These are phyloP conservation scores for Boletus pseudo-olivaceus DNA, from an alignment of 768 basidiomycete species.

Conservation along the genomic window DNA sequence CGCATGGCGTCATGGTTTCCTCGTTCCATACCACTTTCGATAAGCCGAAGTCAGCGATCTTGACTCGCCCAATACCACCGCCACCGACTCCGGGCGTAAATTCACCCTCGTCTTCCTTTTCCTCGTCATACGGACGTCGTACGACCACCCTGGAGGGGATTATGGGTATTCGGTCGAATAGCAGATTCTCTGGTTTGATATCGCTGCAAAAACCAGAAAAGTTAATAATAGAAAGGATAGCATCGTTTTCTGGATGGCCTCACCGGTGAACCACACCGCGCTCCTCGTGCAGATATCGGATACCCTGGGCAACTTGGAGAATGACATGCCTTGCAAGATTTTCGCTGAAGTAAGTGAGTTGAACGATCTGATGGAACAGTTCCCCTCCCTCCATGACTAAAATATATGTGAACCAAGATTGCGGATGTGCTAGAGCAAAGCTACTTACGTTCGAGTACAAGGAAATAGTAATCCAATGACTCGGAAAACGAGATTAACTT, in stretches of 20 bases:
- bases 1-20: conserved; percentile 98
- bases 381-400: conserved; percentile 97
- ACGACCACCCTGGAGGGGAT: conserved; percentile 75
- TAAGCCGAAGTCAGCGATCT: conserved; percentile 98
- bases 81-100: conserved; percentile 90
- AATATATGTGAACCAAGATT: conserved; percentile 9
- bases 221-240: neutral
- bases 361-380: conserved; percentile 98
- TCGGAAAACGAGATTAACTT: conserved; percentile 92
- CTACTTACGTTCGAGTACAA: conserved; percentile 82
- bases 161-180: conserved; percentile 92
- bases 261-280: conserved; percentile 94
- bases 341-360: conserved; percentile 98
- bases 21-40: conserved; percentile 99
- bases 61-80: conserved; percentile 95
- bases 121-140: conserved; percentile 90
- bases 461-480: conserved; percentile 88
- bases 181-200: conserved; percentile 97
- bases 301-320: conserved; percentile 90
- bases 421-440: neutral
- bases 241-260: conserved; percentile 4
- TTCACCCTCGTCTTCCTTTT: conserved; percentile 98
- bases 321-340: conserved; percentile 97
- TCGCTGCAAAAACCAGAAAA: conserved; percentile 43
- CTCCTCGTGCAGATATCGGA: conserved; percentile 95